Evolutionary conservation across 2,329 filamentous ascomycete species (phyloP).

Genomic region (Knoxdaviesia capensis): DNA sequence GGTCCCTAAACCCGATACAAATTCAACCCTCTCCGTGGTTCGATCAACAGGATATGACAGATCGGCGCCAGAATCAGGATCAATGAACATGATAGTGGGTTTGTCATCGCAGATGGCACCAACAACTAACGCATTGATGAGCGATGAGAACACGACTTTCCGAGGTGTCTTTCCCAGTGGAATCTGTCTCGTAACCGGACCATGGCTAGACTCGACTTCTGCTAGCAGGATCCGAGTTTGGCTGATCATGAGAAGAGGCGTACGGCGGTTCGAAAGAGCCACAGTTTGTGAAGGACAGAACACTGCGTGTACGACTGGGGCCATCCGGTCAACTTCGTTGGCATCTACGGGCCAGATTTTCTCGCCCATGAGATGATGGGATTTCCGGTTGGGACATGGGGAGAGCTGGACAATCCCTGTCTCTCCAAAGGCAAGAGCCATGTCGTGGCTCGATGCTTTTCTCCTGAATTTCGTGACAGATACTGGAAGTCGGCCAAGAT

Average conservation of each 20-base stretch:
- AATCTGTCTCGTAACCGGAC: slow-evolving; percentile 28
- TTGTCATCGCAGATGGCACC: slow-evolving; percentile 21
- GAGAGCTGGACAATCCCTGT: no score
- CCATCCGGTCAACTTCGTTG: no score
- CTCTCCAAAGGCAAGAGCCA: no score
- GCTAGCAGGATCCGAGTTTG: slow-evolving; percentile 30
- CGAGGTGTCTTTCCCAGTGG: slow-evolving; percentile 25
- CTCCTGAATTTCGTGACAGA: no score
- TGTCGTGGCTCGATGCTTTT: no score
- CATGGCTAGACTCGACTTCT: slow-evolving; percentile 23
- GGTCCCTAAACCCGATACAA: slow-evolving; percentile 35
- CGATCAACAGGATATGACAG: slow-evolving; percentile 26
- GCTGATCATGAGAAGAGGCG: slow-evolving; percentile 20
- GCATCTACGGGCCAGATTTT: no score
- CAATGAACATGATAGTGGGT: slow-evolving; percentile 33
- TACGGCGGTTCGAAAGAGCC: no score
- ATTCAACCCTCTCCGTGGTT: slow-evolving; percentile 19
- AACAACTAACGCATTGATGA: slow-evolving; percentile 32
- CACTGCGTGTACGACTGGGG: no score
- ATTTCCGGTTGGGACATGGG: no score
- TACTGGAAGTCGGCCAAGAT: no score
- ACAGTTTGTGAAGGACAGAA: no score
- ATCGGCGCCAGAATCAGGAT: slow-evolving; percentile 30
- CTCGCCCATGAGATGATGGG: no score
- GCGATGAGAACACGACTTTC: slow-evolving; percentile 32